Base-by-base conservation (phyloP, 495 filamentous ascomycete species). In the Lasiosphaeria miniovina region DNA sequence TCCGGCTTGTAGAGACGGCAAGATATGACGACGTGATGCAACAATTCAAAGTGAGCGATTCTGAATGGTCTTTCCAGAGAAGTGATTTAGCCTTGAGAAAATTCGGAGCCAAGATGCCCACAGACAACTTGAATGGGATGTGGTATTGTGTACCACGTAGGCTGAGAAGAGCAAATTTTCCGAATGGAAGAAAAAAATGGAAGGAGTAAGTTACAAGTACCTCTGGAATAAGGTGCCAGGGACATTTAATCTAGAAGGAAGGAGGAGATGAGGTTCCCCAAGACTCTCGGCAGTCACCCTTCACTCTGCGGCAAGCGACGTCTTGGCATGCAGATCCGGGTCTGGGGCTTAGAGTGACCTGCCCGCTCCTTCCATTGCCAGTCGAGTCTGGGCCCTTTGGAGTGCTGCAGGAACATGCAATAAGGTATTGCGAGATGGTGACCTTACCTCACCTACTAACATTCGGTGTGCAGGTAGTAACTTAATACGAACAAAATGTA, bases 291-390 rank as follows among this genome's bases (percentile, higher is more conserved):
- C 66, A 68, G 54, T 66, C 61, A 60, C 53, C 46, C 49, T 49
- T 43, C 49, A n/a, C 43, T 24, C 24, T 46, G 43, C 11, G 59
- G 64, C 43, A 63, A 31, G 46, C 50, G 58, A 58, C 34, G 12
- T 50, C 62, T 71, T 69, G 65, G 63, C 62, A 38, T 67, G 65
- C 68, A 70, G 65, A 68, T 70, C 64, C 55, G 35, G 49, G 50
- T 8, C 65, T 53, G 61, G 63, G 63, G 58, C 51, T 51, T 53
- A 46, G 45, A 31, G 34, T 41, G 40, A 60, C 34, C 17, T 24
- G n/a, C 41, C 9, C 33, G 34, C 17, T 12, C 35, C 31, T 49
- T 32, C 15, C 43, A n/a, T 14, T 52, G 35, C 15, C 56, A 50
- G 34, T 33, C 43, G 8, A 49, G 46, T 38, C 55, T 6, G 15